phyloP scores from a whole-genome alignment of 768 basidiomycete genomes.

The Boletus sensibilis region DNA sequence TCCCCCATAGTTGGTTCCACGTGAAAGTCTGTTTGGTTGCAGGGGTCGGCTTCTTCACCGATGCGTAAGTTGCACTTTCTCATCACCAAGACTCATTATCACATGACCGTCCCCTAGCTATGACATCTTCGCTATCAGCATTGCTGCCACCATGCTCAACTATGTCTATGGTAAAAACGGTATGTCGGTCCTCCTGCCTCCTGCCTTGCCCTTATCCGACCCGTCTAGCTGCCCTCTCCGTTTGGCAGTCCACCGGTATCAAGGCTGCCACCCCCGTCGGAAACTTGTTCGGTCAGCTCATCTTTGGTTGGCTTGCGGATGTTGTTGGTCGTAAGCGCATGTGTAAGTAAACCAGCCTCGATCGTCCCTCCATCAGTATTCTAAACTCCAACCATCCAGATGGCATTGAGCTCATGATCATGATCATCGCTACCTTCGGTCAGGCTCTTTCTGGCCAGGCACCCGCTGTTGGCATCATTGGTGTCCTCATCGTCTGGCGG shows the following conservation, averaged over 20 bases:
- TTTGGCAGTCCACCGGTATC: constrained; percentile 71
- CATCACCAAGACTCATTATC: not conserved
- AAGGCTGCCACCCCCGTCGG: constrained; percentile 79
- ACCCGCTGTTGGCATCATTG: constrained; percentile 68
- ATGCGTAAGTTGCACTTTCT: constrained; percentile 49
- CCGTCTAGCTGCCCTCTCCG: constrained; percentile 30
- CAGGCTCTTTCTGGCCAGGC: constrained; percentile 73
- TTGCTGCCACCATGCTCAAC: constrained; percentile 79
- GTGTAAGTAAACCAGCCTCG: constrained; percentile 49
- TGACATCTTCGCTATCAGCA: constrained; percentile 89
- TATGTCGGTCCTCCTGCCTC: not conserved
- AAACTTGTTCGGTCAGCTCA: constrained; percentile 69
- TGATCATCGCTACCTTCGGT: constrained; percentile 75
- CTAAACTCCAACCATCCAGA: constrained; percentile 28
- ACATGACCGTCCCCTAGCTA: constrained; percentile 37
- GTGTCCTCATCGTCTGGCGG: constrained; percentile 80
- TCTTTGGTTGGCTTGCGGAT: constrained; percentile 84
- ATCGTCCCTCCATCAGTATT: not conserved
- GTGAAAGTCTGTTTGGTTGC: constrained; percentile 69
- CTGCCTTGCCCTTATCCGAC: not conserved
- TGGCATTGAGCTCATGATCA: constrained; percentile 67
- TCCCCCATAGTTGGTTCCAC: constrained; percentile 68
- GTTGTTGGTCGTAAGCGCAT: constrained; percentile 73
- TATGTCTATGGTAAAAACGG: constrained; percentile 61
- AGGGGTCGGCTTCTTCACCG: constrained; percentile 91